Evolutionary conservation across 352 stramenopile species (phyloP).

Genomic region (Phytophthora gonapodyides): DNA sequence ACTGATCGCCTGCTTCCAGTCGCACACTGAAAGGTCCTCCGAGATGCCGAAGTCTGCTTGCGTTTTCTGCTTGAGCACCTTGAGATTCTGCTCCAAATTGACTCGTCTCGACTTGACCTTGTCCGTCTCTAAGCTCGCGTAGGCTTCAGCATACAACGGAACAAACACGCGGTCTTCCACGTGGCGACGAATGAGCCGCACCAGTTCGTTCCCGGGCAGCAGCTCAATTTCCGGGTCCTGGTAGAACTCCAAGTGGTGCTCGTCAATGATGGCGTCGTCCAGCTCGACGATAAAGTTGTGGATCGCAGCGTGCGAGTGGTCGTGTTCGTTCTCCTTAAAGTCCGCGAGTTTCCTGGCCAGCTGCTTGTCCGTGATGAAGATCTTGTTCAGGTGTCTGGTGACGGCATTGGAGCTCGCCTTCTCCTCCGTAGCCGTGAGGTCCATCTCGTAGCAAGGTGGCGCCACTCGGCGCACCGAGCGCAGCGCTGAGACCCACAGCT

Average conservation of each 20-base stretch:
- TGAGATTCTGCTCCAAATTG: slow-evolving; percentile 53
- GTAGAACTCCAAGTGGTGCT: slow-evolving; percentile 66
- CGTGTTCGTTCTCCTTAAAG: slow-evolving; percentile 55
- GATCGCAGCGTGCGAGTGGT: slow-evolving; percentile 56
- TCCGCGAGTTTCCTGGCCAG: slow-evolving; percentile 54
- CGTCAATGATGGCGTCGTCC: slow-evolving; percentile 74
- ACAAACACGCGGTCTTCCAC: slow-evolving; percentile 86
- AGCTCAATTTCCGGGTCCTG: slow-evolving; percentile 63
- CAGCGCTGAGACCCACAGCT: slow-evolving; percentile 80
- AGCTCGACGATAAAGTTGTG: slow-evolving; percentile 66
- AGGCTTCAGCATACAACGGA: slow-evolving; percentile 52
- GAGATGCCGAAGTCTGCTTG: slow-evolving; percentile 72
- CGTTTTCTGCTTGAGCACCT: slow-evolving; percentile 57
- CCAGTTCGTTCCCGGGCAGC: slow-evolving; percentile 72
- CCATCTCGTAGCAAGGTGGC: slow-evolving; percentile 63
- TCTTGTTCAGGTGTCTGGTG: slow-evolving; percentile 76
- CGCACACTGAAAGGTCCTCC: slow-evolving; percentile 62
- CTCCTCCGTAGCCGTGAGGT: slow-evolving; percentile 66
- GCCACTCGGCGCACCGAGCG: slow-evolving; percentile 47
- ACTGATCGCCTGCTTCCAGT: slow-evolving; percentile 58
- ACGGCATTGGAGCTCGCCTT: slow-evolving; percentile 55
- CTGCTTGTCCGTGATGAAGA: slow-evolving; percentile 70
- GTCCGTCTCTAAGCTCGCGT: slow-evolving; percentile 58
- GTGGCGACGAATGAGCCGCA: slow-evolving; percentile 73
- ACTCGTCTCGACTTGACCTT: slow-evolving; percentile 41